A percentile compares a stretch with the other conserved stretches of the same genome.
Evolutionary conservation across 2,329 filamentous ascomycete genomes (phyloP).

Genomic region (Phialocephala subalpina): DNA sequence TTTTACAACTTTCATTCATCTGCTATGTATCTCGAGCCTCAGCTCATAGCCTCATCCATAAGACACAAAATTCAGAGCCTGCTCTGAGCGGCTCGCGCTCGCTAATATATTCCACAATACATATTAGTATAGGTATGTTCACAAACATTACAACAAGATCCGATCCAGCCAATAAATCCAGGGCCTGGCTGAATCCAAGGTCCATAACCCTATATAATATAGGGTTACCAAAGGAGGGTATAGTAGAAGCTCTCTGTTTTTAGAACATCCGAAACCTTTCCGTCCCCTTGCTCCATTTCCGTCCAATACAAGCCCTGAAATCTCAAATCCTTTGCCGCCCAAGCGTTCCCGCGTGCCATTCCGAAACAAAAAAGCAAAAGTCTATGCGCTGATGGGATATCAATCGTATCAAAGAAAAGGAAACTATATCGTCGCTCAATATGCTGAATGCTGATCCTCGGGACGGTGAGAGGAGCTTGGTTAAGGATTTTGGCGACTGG

Average conservation of each 20-base stretch:
- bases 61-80: constrained; percentile 8
- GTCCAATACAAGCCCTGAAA: constrained; percentile 8
- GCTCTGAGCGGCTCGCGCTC: constrained; percentile 10
- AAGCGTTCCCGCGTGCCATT: background rate
- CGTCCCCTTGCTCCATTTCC: background rate
- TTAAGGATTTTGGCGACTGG: background rate
- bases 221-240: constrained; percentile 2
- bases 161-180: background rate
- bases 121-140: background rate
- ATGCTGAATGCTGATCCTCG: constrained; percentile 3
- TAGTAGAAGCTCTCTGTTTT: background rate
- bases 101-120: background rate
- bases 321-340: constrained; percentile 4
- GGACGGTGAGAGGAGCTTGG: background rate
- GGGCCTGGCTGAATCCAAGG: background rate
- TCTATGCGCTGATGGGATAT: constrained; percentile 32
- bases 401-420: constrained; percentile 25
- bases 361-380: constrained; percentile 23
- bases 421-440: constrained; percentile 28
- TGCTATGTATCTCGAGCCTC: constrained; percentile 1
- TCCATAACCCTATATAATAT: background rate
- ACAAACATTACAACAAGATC: constrained; percentile 11
- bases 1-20: background rate
- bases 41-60: background rate
- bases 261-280: background rate